phyloP scores from a whole-genome alignment of 2,329 filamentous ascomycete genomes.

The Hypoxylon sp. region DNA sequence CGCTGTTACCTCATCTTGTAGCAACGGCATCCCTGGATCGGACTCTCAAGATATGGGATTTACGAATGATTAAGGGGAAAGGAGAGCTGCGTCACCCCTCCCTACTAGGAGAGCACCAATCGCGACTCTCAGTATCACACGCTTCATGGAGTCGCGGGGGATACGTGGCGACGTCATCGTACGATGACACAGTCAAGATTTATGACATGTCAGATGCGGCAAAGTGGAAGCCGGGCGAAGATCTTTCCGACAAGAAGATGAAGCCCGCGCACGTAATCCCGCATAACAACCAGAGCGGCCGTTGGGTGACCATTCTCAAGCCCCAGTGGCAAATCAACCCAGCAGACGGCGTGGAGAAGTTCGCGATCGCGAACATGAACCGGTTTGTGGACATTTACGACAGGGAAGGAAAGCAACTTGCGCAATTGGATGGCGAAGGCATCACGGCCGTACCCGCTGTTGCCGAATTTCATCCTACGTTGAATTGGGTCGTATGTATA shows the following conservation, averaged over 20 bases:
- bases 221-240: slow-evolving; percentile 71
- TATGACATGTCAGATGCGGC: slow-evolving; percentile 79
- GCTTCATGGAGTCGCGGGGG: slow-evolving; percentile 90
- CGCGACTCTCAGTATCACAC: slow-evolving; percentile 88
- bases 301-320: slow-evolving; percentile 89
- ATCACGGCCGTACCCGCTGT: slow-evolving; percentile 97
- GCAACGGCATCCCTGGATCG: slow-evolving; percentile 93
- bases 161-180: slow-evolving; percentile 90
- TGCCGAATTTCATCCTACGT: slow-evolving; percentile 87
- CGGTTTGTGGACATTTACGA: slow-evolving; percentile 94
- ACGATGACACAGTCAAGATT: slow-evolving; percentile 96
- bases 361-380: slow-evolving; percentile 98
- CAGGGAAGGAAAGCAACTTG: slow-evolving; percentile 85
- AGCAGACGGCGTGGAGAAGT: slow-evolving; percentile 83
- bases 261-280: slow-evolving; percentile 76
- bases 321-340: slow-evolving; percentile 91
- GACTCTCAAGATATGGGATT: slow-evolving; percentile 92
- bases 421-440: slow-evolving; percentile 87
- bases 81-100: slow-evolving; percentile 73
- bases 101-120: slow-evolving; percentile 85
- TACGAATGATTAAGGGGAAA: slow-evolving; percentile 77
- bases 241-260: slow-evolving; percentile 74
- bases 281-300: slow-evolving; percentile 96
- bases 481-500: slow-evolving; percentile 83
- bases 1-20: slow-evolving; percentile 82